phyloP scores from a whole-genome alignment of 78 protist genomes.

The Chrysochromulina parva region DNA sequence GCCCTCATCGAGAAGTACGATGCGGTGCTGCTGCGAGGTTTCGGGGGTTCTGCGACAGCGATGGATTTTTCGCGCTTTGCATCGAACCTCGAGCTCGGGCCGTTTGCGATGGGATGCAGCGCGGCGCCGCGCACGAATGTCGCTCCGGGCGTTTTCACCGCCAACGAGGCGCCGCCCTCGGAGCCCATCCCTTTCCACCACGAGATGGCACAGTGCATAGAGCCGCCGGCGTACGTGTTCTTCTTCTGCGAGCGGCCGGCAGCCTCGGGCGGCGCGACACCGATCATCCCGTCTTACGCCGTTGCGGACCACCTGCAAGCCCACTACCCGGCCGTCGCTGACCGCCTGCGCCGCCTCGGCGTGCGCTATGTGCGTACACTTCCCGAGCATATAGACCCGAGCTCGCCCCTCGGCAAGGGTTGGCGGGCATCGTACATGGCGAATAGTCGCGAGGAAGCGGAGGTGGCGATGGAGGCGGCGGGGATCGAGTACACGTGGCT shows the following conservation, averaged over 20 bases:
- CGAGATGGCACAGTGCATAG: slow-evolving; percentile 14
- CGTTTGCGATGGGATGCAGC: not conserved
- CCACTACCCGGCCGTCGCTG: not conserved
- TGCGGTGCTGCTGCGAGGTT: not conserved
- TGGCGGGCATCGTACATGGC: not conserved
- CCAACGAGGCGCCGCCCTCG: slow-evolving; percentile 7
- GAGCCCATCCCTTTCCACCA: slow-evolving; percentile 9
- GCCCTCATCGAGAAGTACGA: not conserved
- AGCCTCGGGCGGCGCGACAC: not conserved
- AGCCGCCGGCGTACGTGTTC: not conserved
- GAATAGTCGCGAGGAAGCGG: not conserved
- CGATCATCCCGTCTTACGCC: not conserved
- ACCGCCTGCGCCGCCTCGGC: not conserved
- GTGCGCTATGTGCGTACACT: not conserved
- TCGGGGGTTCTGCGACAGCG: not conserved
- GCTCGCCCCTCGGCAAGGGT: not conserved
- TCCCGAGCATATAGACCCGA: not conserved
- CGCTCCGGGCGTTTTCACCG: not conserved
- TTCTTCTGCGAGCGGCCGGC: not conserved
- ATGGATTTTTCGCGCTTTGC: not conserved
- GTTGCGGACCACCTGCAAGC: not conserved
- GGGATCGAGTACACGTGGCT: not conserved
- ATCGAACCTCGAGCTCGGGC: not conserved
- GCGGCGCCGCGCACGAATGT: not conserved
- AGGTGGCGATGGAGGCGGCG: not conserved